These are phyloP conservation scores for Microbotryomycetes sp. DNA, from an alignment of 1,284 basidiomycete genomes.

Conservation along the genomic window DNA sequence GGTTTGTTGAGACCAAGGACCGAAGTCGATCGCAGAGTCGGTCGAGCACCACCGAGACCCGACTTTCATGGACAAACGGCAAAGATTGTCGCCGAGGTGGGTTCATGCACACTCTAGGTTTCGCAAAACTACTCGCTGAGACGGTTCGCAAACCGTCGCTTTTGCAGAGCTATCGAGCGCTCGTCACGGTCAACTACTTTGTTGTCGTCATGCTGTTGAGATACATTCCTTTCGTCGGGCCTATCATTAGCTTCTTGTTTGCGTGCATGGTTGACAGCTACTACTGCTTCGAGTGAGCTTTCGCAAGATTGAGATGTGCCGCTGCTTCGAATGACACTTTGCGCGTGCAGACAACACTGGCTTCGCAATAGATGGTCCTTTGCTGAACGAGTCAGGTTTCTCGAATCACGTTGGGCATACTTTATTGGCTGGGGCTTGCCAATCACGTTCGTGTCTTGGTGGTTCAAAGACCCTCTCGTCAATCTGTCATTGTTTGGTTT, in stretches of 20 bases:
- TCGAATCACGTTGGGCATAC: slow-evolving; percentile 80
- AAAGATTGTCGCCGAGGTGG: slow-evolving; percentile 26
- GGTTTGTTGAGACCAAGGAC: slow-evolving; percentile 17
- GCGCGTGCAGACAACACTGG: slow-evolving; percentile 60
- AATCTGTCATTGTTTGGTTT: slow-evolving; percentile 71
- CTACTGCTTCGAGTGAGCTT: slow-evolving; percentile 74
- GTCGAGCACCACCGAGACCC: not conserved
- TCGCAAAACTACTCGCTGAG: not conserved
- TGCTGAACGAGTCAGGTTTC: slow-evolving; percentile 58
- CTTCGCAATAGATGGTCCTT: slow-evolving; percentile 62
- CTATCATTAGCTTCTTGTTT: slow-evolving; percentile 57
- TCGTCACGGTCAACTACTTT: slow-evolving; percentile 72
- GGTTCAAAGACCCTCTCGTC: slow-evolving; percentile 54
- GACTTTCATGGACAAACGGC: slow-evolving; percentile 16
- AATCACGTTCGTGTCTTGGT: slow-evolving; percentile 23
- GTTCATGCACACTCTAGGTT: not conserved
- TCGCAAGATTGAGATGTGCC: too few relatives aligned
- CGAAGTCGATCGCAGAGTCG: slow-evolving; percentile 19
- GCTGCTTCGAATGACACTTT: not conserved
- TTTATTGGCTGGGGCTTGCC: slow-evolving; percentile 65
- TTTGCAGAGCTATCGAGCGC: slow-evolving; percentile 52
- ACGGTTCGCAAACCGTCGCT: not conserved
- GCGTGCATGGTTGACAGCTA: slow-evolving; percentile 73
- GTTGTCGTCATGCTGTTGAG: slow-evolving; percentile 58
- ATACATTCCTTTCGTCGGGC: slow-evolving; percentile 59